phyloP scores from a whole-genome alignment of 2,329 filamentous ascomycete species.

The Daldinia eschscholtzii region DNA sequence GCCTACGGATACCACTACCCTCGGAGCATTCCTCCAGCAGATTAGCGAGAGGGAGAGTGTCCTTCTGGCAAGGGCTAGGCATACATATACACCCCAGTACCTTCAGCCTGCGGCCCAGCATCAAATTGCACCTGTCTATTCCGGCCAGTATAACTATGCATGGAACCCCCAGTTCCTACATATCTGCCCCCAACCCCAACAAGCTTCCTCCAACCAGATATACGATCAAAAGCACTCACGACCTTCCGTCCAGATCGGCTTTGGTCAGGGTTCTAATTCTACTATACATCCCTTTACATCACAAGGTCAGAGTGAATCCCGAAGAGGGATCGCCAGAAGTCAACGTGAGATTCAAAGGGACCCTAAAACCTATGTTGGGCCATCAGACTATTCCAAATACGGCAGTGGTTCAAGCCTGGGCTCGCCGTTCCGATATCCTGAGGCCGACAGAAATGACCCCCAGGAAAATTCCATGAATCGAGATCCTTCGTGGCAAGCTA shows the following conservation, averaged over 20 bases:
- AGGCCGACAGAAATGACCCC: not conserved
- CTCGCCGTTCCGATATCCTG: not conserved
- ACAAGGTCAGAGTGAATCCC: not conserved
- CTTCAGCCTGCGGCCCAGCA: not conserved
- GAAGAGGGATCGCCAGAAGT: not conserved
- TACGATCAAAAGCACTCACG: not conserved
- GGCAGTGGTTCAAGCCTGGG: too few relatives aligned
- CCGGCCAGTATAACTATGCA: not conserved
- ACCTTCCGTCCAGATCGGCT: not conserved
- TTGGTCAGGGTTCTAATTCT: not conserved
- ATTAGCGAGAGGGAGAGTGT: not conserved
- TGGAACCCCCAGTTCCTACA: not conserved
- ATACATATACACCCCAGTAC: not conserved
- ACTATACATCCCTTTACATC: not conserved
- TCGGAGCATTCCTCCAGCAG: not conserved
- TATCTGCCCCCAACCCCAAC: not conserved
- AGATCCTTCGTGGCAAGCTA: not conserved
- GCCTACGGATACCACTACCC: not conserved
- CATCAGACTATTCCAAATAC: not conserved
- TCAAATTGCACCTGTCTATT: not conserved
- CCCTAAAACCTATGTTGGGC: not conserved
- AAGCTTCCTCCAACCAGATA: not conserved
- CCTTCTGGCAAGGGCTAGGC: not conserved
- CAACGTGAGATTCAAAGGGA: not conserved
- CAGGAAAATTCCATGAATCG: not conserved